Evolutionary conservation across 2,329 filamentous ascomycete genomes (phyloP).

Genomic region (Aspergillus sp.): DNA sequence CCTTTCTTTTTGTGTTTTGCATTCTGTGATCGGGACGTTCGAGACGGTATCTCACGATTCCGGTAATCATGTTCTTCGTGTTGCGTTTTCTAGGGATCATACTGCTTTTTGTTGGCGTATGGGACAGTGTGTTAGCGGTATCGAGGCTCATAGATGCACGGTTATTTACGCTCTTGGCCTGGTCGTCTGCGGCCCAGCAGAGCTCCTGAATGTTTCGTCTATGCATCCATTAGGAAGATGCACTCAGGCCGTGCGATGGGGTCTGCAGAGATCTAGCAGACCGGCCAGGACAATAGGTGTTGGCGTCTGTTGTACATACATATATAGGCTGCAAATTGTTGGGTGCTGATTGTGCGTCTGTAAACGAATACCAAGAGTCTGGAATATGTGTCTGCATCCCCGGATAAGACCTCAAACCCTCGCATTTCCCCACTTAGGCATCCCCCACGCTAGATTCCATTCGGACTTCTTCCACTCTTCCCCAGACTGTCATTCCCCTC

Average conservation of each 20-base stretch:
- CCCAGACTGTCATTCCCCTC: not conserved
- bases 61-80: slow-evolving; percentile 33
- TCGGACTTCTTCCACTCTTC: not conserved
- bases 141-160: slow-evolving; percentile 24
- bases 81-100: slow-evolving; percentile 27
- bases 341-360: slow-evolving; percentile 5
- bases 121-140: slow-evolving; percentile 30
- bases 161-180: slow-evolving; percentile 11
- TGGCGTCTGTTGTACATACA: not conserved
- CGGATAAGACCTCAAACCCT: not conserved
- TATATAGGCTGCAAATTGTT: slow-evolving; percentile 4
- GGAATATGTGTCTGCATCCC: not conserved
- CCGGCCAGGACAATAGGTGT: not conserved
- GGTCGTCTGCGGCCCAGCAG: not conserved
- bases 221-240: not conserved
- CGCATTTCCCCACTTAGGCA: not conserved
- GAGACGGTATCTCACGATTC: slow-evolving; percentile 32
- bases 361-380: no score
- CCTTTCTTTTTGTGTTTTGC: slow-evolving; percentile 16
- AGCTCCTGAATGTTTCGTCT: not conserved
- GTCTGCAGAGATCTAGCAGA: not conserved
- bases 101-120: slow-evolving; percentile 30
- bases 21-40: slow-evolving; percentile 15
- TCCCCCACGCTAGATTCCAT: not conserved
- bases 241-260: no score